phyloP scores from a whole-genome alignment of 2,329 filamentous ascomycete genomes.

The Phymatotrichopsis omnivora region DNA sequence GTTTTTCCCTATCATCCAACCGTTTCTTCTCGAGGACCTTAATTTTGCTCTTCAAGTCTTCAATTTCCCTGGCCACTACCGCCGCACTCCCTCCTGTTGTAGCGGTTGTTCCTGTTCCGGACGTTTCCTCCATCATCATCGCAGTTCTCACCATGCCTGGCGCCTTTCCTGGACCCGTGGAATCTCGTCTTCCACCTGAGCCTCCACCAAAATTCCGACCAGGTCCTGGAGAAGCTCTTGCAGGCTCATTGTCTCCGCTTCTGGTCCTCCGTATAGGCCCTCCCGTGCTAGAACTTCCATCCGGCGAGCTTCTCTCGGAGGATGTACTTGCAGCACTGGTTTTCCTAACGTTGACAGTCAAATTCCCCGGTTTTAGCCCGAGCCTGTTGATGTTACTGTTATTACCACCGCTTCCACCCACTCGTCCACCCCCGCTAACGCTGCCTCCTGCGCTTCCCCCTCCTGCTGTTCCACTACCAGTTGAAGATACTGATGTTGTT shows the following conservation, averaged over 20 bases:
- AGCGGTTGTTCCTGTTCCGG: conserved; percentile 29
- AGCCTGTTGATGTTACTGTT: no score
- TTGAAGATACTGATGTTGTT: conserved; percentile 20
- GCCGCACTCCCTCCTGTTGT: conserved; percentile 34
- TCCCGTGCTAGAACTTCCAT: conserved; percentile 27
- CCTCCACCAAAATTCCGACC: neutral
- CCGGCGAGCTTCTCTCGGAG: conserved; percentile 28
- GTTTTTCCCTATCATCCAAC: conserved; percentile 70
- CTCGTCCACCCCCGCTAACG: no score
- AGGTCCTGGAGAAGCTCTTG: conserved; percentile 3
- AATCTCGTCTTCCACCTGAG: conserved; percentile 20
- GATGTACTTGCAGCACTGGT: conserved; percentile 16
- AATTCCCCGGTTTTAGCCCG: conserved; percentile 21
- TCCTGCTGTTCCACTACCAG: conserved; percentile 9
- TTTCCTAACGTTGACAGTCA: conserved; percentile 13
- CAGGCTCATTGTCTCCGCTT: conserved; percentile 18
- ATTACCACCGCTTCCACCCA: no score
- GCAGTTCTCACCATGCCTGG: conserved; percentile 34
- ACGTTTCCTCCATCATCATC: conserved; percentile 31
- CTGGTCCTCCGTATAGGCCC: conserved; percentile 15
- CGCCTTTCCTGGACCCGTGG: conserved; percentile 15
- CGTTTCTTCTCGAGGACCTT: conserved; percentile 80
- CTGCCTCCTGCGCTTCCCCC: conserved; percentile 1
- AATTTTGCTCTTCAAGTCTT: conserved; percentile 81
- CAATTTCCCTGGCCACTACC: conserved; percentile 56